phyloP scores from a whole-genome alignment of 2,329 filamentous ascomycete species.

The Tolypocladium endophyticum region DNA sequence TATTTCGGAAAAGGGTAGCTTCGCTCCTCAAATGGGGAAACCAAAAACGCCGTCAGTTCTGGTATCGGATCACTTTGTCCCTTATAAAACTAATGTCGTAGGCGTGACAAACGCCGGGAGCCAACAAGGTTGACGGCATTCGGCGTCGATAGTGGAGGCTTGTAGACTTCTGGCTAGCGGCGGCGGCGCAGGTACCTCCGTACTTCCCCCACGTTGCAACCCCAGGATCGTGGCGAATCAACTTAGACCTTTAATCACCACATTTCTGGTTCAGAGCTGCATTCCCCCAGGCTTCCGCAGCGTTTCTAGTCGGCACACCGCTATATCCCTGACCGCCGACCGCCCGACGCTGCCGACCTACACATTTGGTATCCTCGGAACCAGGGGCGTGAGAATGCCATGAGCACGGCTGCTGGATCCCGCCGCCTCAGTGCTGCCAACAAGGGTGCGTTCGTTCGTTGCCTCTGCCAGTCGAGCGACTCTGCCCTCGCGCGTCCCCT shows the following conservation, averaged over 20 bases:
- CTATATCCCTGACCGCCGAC: neutral
- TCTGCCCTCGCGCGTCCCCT: neutral
- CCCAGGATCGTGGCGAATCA: neutral
- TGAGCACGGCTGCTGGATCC: neutral
- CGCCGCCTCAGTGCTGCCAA: neutral
- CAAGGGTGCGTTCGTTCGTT: neutral
- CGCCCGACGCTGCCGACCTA: neutral
- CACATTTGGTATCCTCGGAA: neutral
- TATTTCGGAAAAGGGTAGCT: no score
- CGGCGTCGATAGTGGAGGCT: neutral
- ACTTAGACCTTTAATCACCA: slow-evolving; percentile 1
- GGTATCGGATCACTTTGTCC: no score
- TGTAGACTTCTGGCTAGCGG: neutral
- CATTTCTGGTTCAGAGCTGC: neutral
- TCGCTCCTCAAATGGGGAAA: no score
- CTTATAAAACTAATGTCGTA: no score
- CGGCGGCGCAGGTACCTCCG: neutral
- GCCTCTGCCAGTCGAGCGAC: neutral
- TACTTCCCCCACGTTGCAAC: neutral
- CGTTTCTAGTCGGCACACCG: neutral
- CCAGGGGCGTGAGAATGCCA: neutral
- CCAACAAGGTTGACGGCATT: no score
- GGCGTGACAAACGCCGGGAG: no score
- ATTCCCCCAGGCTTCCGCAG: neutral
- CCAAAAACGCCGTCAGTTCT: no score